Conservation (phyloP, 106 monocot genomes). For the Dioscorea zingiberensis region DNA sequence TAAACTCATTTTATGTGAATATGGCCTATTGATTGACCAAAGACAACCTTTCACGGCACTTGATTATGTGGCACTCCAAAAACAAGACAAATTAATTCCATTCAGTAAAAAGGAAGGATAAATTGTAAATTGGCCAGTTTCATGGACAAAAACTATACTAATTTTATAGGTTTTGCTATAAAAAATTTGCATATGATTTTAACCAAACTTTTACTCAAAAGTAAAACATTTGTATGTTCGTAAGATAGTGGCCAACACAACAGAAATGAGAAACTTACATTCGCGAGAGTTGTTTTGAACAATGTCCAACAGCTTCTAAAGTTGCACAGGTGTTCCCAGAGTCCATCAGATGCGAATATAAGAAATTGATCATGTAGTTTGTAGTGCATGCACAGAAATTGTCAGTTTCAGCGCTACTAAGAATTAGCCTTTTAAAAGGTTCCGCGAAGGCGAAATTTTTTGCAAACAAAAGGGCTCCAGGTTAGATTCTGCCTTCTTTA, state of each 20-base stretch:
- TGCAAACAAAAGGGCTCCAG: not conserved
- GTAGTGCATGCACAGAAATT: not conserved
- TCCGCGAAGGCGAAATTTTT: slow-evolving; percentile 3
- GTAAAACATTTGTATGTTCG: not conserved
- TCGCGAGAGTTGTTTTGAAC: slow-evolving; percentile 3
- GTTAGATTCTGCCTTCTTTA: slow-evolving; percentile 9
- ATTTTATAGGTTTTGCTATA: not conserved
- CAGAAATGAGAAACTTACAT: not conserved
- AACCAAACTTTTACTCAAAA: not conserved
- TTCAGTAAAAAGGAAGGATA: no score
- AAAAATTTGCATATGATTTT: not conserved
- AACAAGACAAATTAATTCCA: no score
- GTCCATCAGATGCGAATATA: slow-evolving; percentile 14
- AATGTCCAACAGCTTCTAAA: slow-evolving; percentile 7
- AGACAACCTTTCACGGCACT: no score
- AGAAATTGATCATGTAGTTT: slow-evolving; percentile 4
- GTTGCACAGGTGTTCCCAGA: slow-evolving; percentile 8
- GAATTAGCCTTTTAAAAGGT: slow-evolving; percentile 2
- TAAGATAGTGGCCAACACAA: not conserved
- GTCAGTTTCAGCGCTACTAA: slow-evolving; percentile 2
- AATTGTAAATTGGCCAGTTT: not conserved
- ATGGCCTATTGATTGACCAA: no score
- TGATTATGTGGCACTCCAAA: no score
- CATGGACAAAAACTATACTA: not conserved
- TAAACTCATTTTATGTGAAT: no score